Evolutionary conservation across 495 filamentous ascomycete species (phyloP).

Genomic region (Aspergillus coremiiformis): DNA sequence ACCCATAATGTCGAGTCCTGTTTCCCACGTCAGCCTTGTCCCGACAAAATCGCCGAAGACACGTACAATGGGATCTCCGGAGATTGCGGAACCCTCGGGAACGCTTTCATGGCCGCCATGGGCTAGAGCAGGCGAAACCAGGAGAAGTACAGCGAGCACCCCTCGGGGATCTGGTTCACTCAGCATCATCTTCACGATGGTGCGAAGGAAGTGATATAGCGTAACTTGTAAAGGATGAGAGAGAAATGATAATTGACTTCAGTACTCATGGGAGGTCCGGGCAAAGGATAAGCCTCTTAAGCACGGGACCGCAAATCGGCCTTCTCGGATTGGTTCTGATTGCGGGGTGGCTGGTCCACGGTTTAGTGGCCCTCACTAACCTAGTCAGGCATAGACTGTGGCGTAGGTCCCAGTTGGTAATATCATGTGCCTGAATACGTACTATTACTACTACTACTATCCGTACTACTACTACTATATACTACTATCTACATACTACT

Average conservation of each 20-base stretch:
- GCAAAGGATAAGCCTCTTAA: background rate
- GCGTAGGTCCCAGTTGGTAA: too few relatives aligned
- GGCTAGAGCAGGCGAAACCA: slow-evolving; percentile 34
- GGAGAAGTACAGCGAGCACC: slow-evolving; percentile 22
- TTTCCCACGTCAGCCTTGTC: slow-evolving; percentile 1
- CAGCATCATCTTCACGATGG: slow-evolving; percentile 11
- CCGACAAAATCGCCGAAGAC: background rate
- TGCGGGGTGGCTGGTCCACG: background rate
- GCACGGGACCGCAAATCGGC: slow-evolving; percentile 3
- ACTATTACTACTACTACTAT: background rate
- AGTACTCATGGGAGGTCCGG: too few relatives aligned
- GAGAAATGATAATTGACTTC: too few relatives aligned
- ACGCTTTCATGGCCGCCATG: slow-evolving; percentile 75
- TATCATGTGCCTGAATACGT: too few relatives aligned
- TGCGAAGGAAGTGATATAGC: background rate
- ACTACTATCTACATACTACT: background rate
- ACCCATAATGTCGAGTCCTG: slow-evolving; percentile 84
- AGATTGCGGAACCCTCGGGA: slow-evolving; percentile 65
- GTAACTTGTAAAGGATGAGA: slow-evolving; percentile 2
- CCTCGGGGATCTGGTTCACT: slow-evolving; percentile 3
- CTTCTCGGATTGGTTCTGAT: slow-evolving; percentile 10
- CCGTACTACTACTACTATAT: too few relatives aligned
- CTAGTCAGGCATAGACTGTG: background rate
- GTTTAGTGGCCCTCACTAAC: background rate
- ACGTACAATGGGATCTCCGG: slow-evolving; percentile 80